Evolutionary conservation across 1,139 yeast genomes (phyloP).

Genomic region (Yamadazyma spencermartinsiae): DNA sequence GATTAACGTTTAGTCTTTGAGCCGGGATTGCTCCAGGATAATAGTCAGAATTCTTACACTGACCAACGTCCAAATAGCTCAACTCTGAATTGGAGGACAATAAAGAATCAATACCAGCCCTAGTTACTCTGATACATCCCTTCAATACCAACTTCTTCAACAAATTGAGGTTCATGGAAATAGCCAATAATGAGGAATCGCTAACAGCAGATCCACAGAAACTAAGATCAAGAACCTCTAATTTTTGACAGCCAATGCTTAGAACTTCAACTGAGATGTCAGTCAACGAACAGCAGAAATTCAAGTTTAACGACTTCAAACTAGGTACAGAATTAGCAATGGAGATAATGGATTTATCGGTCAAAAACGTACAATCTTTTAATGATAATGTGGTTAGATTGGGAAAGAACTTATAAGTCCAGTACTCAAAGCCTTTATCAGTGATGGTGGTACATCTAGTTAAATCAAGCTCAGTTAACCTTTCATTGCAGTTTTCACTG

Average conservation of each 20-base stretch:
- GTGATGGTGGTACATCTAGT: conserved; percentile 79
- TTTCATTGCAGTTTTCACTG: conserved; percentile 55
- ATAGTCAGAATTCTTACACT: conserved; percentile 61
- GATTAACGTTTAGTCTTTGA: conserved; percentile 50
- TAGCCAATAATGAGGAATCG: conserved; percentile 62
- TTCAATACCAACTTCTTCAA: conserved; percentile 53
- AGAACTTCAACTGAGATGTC: conserved; percentile 68
- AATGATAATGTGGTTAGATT: conserved; percentile 52
- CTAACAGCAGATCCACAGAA: conserved; percentile 82
- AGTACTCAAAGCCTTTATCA: conserved; percentile 67
- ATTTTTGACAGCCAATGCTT: conserved; percentile 60
- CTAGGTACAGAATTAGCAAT: conserved; percentile 62
- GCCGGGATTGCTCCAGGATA: conserved; percentile 62
- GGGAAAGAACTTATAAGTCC: conserved; percentile 59
- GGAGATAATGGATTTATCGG: conserved; percentile 63
- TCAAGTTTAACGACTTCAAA: conserved; percentile 56
- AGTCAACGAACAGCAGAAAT: conserved; percentile 74
- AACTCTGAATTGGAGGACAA: conserved; percentile 58
- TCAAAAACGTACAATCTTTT: conserved; percentile 72
- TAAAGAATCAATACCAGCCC: conserved; percentile 71
- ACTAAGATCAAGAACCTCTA: conserved; percentile 57
- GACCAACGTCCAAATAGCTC: conserved; percentile 59
- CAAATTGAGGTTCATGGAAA: conserved; percentile 54
- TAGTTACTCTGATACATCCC: conserved; percentile 74
- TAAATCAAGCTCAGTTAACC: conserved; percentile 58